Evolutionary conservation across 495 filamentous ascomycete species (phyloP), one percentile per base, ranked within the genome.

Genomic region (Annulohypoxylon bovei): DNA sequence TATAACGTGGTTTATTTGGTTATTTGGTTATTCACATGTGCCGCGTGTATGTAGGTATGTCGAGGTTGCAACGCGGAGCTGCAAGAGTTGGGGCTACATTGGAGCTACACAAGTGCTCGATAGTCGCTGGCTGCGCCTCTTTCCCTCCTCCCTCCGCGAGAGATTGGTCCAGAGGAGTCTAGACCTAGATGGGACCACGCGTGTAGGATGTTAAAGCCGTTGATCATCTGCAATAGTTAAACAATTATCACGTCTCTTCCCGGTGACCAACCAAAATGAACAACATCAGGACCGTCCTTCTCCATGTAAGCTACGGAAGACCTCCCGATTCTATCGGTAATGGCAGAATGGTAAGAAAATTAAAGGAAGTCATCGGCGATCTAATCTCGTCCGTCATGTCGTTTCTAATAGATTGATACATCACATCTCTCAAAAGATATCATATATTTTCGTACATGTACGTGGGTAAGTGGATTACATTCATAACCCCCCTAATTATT

Each of bases 101-200:
- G 44, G 14, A 50, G 23, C 46, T 50, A 27, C 46, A 27, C 12
- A 28, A 6, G 4, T 28, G 23, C 44, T 50, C 23, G 46, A 50
- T 50, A 50, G 23, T 50, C 23, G 46, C 23, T 50, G 46, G 28
- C 46, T 50, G 46, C 46, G 46, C 46, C 46, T 28, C 46, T 11
- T 12, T 20, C 39, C 39, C 46, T 22, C 46, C 46, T 28, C 46
- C 23, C 12, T 20, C 39, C 39, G n/a, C 39, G 39, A 6, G 5
- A 12, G 8, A 42, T 42, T 42, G 20, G 39, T 42, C 46, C 5
- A 27, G 12, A 35, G 50, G n/a, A 54, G 50, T 54, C 50, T 54
- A 33, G 50, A 35, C 50, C 28, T 25, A 18, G 22, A 35, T 35
- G 50, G 7, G 8, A 28, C 30, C 28, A 32, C n/a, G n/a, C 16